Evolutionary conservation across 345 rosid genomes (phyloP).

Genomic region (Salix suchowensis): DNA sequence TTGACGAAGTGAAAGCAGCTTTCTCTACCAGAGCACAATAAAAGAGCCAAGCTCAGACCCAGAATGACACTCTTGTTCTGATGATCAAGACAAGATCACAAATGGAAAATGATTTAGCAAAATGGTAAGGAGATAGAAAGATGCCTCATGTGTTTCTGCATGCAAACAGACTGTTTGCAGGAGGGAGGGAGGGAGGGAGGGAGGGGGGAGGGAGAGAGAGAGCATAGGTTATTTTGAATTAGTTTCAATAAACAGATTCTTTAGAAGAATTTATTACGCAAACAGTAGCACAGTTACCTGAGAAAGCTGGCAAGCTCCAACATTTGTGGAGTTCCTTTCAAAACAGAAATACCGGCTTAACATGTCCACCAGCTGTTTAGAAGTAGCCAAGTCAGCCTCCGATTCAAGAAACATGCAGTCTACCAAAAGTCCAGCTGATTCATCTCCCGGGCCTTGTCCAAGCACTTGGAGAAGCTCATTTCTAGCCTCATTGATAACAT

Average conservation of each 20-base stretch:
- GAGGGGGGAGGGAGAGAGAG: not conserved
- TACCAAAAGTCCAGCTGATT: slow-evolving; percentile 31
- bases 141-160: not conserved
- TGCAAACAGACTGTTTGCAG: not conserved
- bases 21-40: slow-evolving; percentile 82
- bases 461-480: slow-evolving; percentile 49
- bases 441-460: slow-evolving; percentile 39
- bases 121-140: not conserved
- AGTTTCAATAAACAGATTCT: not conserved
- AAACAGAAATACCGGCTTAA: slow-evolving; percentile 44
- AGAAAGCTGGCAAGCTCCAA: slow-evolving; percentile 46
- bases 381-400: slow-evolving; percentile 48
- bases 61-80: slow-evolving; percentile 68
- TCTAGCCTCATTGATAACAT: slow-evolving; percentile 43
- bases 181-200: not conserved
- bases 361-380: slow-evolving; percentile 66
- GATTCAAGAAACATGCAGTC: slow-evolving; percentile 48
- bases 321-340: slow-evolving; percentile 28
- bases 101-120: slow-evolving; percentile 14
- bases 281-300: slow-evolving; percentile 44
- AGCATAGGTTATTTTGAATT: not conserved
- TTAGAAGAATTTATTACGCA: not conserved
- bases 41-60: slow-evolving; percentile 63
- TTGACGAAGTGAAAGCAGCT: slow-evolving; percentile 90
- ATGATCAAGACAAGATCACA: slow-evolving; percentile 27